These are phyloP conservation scores for Spergularia azorica DNA, from an alignment of 179 eudicot genomes.

Conservation along the genomic window DNA sequence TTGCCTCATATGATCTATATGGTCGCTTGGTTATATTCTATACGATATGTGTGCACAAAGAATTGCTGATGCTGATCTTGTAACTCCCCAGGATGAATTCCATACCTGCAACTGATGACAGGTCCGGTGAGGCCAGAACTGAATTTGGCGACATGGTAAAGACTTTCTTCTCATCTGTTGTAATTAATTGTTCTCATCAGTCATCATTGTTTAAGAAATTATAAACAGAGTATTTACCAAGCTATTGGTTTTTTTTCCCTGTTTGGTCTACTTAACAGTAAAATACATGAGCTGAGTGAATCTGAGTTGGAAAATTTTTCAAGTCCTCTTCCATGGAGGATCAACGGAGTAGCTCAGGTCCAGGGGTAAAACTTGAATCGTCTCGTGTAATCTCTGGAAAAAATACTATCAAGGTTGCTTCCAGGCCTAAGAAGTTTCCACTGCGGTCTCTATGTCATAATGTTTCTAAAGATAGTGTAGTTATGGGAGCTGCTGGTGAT, in stretches of 20 bases:
- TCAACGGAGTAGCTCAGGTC: conserved; percentile 27
- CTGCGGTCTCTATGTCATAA: conserved; percentile 30
- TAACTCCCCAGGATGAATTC: conserved; percentile 15
- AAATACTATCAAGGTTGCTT: conserved; percentile 35
- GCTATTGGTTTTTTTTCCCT: neutral
- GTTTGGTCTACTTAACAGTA: neutral
- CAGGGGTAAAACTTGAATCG: conserved; percentile 30
- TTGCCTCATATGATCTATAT: neutral
- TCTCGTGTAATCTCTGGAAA: conserved; percentile 31
- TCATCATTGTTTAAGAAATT: neutral
- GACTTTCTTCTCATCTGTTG: neutral
- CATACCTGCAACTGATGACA: neutral
- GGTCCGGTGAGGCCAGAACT: conserved; percentile 14
- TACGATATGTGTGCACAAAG: neutral
- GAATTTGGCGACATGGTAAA: conserved; percentile 15
- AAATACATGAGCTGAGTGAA: neutral
- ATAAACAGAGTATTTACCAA: too few species aligned
- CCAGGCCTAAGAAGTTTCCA: conserved; percentile 32
- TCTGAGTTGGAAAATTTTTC: conserved; percentile 4
- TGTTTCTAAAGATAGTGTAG: conserved; percentile 36
- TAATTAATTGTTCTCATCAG: neutral
- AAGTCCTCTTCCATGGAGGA: conserved; percentile 20
- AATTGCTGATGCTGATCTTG: conserved; percentile 8
- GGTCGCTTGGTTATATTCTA: neutral
- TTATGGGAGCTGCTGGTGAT: conserved; percentile 44